Base-by-base conservation (phyloP, 192 early-diverging fungal species). In the Entomortierella beljakovae region DNA sequence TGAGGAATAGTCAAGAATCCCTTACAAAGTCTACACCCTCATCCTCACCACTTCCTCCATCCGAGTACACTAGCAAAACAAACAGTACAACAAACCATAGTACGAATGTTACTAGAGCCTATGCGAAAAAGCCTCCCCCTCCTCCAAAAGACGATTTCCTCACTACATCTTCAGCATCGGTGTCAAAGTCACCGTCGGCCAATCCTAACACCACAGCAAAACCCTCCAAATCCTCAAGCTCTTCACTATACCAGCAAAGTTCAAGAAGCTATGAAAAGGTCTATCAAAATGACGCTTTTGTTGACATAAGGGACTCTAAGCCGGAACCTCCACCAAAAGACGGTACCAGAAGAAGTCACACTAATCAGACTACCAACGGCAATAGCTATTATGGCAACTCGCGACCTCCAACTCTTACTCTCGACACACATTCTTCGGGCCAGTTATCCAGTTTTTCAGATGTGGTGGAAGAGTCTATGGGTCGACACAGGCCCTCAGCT, bases 311-410 rank as follows among this genome's bases (percentile, higher is more conserved):
- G 57, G 74, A 77, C 1, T 10, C 54, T 18, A 54, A 46, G 48
- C 75, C 75, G 20, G 67, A 69, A 18, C 75, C 67, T 2, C 75
- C 67, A 22, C 57, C 62, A 3, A 79, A 79, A 40, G 75, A 79
- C 31, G 52, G 15, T 15, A 55, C 73, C 26, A 52, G 73, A 32
- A 42, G 59, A 8, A 23, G 23, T 11, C 67, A 48, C 25, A 32
- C 46, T 32, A 67, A 23, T 22, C 10, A 57, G 34, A 35, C 26
- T 58, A 35, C 7, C n/a, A 54, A 26, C 23, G 35, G 23, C 57
- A 70, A 18, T 32, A 61, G 31, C 51, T 31, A 22, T 11, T 22
- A 1, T 26, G 25, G 18, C 37, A 57, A 35, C 22, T 68, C 54
- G 15, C 65, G 69, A 16, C 61, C 61, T n/a, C 66, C 73, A 4